Base-by-base conservation (phyloP, 2,329 filamentous ascomycete genomes). In the Colletotrichum kahawae region DNA sequence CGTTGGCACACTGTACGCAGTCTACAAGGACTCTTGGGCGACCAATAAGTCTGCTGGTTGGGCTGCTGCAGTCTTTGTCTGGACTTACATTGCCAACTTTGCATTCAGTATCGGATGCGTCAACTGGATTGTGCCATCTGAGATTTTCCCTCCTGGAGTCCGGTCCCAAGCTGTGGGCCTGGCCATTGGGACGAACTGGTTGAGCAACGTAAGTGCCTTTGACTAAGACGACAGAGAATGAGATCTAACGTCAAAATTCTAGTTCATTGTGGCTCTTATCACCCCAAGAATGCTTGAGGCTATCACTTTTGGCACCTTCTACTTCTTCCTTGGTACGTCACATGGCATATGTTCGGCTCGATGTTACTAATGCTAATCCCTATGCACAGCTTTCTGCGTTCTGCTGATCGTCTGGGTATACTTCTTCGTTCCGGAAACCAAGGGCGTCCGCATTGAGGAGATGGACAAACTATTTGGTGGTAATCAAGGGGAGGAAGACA, bases 381-480 rank as follows among this genome's bases (percentile, higher is more conserved):
- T 7, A 4, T 9, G 10, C 10, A 29, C 8, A 71, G 69, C 69
- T 3, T 90, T 90, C 76, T 90, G 87, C 76, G 77, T 88, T 1
- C 78, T 90, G 5, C 85, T 86, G 1, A 80, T 86, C 6, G 73
- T 86, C 0, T 91, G 89, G 83, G 87, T 88, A 0, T 89, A 82
- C 75, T 87, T 91, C 77, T 87, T 89, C 67, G 88, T 92, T 0
- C 90, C 91, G 0, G 91, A 93, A 78, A 93, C 91, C 0, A 87
- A 85, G 59, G 90, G 89, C 13, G 84, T 82, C 76, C 90, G 85
- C 1, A 83, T 92, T 0, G 90, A 91, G 78, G 88, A 91, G 64
- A 91, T 92, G 89, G 89, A 90, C 74, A 77, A 78, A 1, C 81
- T 87, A 0, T 70, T 74, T 18, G 85, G 85, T 2, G 84, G 86